These are phyloP conservation scores for Botrytis hyacinthi DNA, from an alignment of 2,329 filamentous ascomycete genomes.

Conservation along the genomic window DNA sequence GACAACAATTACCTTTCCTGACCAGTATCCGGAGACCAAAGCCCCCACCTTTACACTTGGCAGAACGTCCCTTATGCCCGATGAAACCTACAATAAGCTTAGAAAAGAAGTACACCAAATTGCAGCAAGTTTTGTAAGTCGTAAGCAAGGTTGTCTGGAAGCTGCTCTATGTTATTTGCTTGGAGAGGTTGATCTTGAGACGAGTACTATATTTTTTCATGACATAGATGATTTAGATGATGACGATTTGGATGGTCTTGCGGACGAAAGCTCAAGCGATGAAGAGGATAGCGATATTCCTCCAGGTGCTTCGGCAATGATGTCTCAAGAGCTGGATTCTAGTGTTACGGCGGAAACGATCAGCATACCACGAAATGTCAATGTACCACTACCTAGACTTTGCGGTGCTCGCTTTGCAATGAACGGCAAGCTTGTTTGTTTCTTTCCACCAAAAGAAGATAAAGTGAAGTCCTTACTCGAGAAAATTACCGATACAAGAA, in stretches of 20 bases:
- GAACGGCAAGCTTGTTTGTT: constrained; percentile 63
- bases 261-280: constrained; percentile 80
- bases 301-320: constrained; percentile 46
- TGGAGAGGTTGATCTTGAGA: constrained; percentile 60
- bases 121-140: constrained; percentile 53
- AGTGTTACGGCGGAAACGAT: constrained; percentile 53
- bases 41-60: constrained; percentile 60
- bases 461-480: constrained; percentile 51
- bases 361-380: constrained; percentile 48
- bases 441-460: constrained; percentile 66
- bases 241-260: constrained; percentile 53
- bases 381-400: constrained; percentile 55
- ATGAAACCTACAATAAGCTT: constrained; percentile 52
- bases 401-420: constrained; percentile 62
- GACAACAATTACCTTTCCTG: constrained; percentile 58
- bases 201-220: constrained; percentile 61
- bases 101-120: constrained; percentile 57
- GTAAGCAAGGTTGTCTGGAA: constrained; percentile 61
- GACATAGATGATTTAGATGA: constrained; percentile 58
- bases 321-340: constrained; percentile 60
- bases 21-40: constrained; percentile 56
- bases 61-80: constrained; percentile 61
- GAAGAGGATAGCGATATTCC: constrained; percentile 61
- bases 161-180: constrained; percentile 61
- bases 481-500: constrained; percentile 47